Percentiles rank a stretch among this genome's conserved stretches.
phyloP scores from a whole-genome alignment of 345 rosid species.

The Populus nigra region DNA sequence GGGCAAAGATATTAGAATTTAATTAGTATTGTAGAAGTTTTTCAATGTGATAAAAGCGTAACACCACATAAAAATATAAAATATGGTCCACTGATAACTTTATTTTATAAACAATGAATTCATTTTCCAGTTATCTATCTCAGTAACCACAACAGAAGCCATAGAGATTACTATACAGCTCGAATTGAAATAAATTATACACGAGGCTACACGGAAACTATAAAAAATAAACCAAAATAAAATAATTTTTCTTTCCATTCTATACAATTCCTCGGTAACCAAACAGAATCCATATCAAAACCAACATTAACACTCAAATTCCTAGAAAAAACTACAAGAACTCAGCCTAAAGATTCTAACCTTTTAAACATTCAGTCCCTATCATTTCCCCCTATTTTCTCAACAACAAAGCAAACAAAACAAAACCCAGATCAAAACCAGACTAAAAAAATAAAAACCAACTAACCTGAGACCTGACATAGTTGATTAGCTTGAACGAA shows the following conservation, averaged over 20 bases:
- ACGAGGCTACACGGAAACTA: no score
- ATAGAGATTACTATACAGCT: no score
- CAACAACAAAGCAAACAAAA: neutral
- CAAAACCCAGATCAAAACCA: neutral
- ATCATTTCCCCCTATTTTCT: neutral
- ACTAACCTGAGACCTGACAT: slow-evolving; percentile 70
- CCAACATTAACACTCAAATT: neutral
- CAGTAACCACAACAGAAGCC: no score
- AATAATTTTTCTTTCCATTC: neutral
- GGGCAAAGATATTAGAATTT: no score
- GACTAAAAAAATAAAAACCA: neutral
- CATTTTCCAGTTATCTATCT: no score
- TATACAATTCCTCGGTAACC: neutral
- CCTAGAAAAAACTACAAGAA: neutral
- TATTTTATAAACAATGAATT: no score
- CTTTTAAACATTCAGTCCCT: neutral
- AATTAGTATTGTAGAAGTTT: no score
- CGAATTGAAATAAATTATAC: no score
- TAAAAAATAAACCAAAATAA: no score
- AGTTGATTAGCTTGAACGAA: slow-evolving; percentile 82
- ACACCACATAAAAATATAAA: no score
- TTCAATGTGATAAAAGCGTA: no score
- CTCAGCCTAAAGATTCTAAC: neutral
- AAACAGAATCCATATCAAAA: neutral
- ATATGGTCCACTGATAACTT: no score